These are phyloP conservation scores for Prunus mongolica DNA, from an alignment of 306 rosid species.

Conservation along the genomic window DNA sequence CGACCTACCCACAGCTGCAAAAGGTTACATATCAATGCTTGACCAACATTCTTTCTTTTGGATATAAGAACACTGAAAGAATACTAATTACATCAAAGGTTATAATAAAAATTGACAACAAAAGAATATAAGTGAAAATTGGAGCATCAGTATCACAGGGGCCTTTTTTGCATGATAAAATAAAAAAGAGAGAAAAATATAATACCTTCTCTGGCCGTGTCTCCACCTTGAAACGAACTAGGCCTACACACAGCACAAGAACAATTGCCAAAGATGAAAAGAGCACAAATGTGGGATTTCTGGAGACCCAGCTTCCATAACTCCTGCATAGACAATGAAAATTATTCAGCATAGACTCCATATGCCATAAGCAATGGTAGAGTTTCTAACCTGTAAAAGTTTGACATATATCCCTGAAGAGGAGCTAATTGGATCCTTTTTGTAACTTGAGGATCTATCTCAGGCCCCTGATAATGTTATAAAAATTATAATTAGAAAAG, in stretches of 20 bases:
- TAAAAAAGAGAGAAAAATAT: constrained; percentile 26
- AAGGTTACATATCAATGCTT: constrained; percentile 18
- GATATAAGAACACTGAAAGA: background rate
- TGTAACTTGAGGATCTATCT: constrained; percentile 31
- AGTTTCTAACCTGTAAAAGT: constrained; percentile 69
- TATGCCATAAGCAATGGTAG: constrained; percentile 16
- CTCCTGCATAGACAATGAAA: constrained; percentile 46
- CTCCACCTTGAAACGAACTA: constrained; percentile 79
- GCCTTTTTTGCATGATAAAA: constrained; percentile 15
- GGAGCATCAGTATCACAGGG: background rate
- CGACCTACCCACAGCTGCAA: constrained; percentile 96
- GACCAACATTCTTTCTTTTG: background rate
- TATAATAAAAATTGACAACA: constrained; percentile 11
- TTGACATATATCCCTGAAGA: constrained; percentile 71
- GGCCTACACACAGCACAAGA: constrained; percentile 72
- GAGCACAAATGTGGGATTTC: constrained; percentile 71
- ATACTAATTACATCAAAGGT: constrained; percentile 3
- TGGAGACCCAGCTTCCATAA: constrained; percentile 86
- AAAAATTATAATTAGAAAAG: constrained; percentile 19
- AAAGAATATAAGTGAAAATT: background rate
- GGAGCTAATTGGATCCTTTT: constrained; percentile 48
- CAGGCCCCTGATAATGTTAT: constrained; percentile 34
- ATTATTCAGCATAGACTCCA: constrained; percentile 7
- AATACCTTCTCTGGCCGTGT: constrained; percentile 88
- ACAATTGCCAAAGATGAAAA: constrained; percentile 70